Evolutionary conservation across 2,329 filamentous ascomycete species (phyloP).

Genomic region (Spiromastix sp.): DNA sequence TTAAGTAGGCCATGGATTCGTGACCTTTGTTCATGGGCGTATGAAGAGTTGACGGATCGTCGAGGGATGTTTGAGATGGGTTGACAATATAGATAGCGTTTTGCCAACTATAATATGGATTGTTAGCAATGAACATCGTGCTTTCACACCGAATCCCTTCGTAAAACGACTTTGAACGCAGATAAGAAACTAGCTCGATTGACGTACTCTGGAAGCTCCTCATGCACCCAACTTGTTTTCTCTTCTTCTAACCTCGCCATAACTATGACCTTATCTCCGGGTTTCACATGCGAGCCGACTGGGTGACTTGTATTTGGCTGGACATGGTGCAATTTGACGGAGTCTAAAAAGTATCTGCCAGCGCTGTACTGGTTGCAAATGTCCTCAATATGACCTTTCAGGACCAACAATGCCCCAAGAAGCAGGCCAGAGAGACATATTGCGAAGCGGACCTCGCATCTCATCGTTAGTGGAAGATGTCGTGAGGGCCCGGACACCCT

Average conservation of each 20-base stretch:
- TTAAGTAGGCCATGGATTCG: constrained; percentile 38
- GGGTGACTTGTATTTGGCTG: constrained; percentile 4
- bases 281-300: constrained; percentile 2
- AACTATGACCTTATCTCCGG: constrained; percentile 31
- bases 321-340: constrained; percentile 15
- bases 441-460: constrained; percentile 19
- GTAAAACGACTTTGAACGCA: background rate
- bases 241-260: constrained; percentile 36
- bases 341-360: constrained; percentile 25
- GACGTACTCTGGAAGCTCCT: constrained; percentile 36
- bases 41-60: constrained; percentile 16
- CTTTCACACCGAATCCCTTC: background rate
- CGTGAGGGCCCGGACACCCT: no score
- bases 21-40: constrained; percentile 34
- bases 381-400: constrained; percentile 24
- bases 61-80: constrained; percentile 15
- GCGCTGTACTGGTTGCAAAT: constrained; percentile 26
- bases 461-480: constrained; percentile 20
- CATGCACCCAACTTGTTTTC: constrained; percentile 34
- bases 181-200: background rate
- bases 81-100: constrained; percentile 36
- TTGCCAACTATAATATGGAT: constrained; percentile 29
- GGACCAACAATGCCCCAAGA: constrained; percentile 20
- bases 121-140: background rate
- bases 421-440: constrained; percentile 17